Base-by-base conservation (phyloP, 805 yeast species). In the Wickerhamiella vanderwaltii region DNA sequence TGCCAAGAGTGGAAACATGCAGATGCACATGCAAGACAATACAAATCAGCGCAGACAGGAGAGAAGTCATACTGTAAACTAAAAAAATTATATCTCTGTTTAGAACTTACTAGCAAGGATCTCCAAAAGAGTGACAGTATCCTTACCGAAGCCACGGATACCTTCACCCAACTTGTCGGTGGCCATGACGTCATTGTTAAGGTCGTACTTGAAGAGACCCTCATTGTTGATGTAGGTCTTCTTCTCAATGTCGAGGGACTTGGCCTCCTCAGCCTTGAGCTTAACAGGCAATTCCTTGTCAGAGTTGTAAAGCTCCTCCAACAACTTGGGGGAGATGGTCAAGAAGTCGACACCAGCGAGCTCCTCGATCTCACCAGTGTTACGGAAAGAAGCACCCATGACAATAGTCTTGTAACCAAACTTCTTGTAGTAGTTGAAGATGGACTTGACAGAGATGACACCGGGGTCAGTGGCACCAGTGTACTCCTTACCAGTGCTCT, bases 371-470 rank as follows among this genome's bases (percentile, higher is more conserved):
- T 88, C 98, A 54, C 86, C 95, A 49, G 70, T 66, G 73, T 87
- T 91, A 78, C 99, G 88, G 86, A 91, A 88, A 46, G 97, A 88
- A 47, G 99, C 99, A 68, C 98, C 99, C 99, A 91, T 91, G 61
- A 91, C 97, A 62, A 91, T 87, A 64, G 99, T 91, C 58, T 88
- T 74, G 78, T 91, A 91, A 56, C 79, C 88, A 67, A 66, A 84
- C 71, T 88, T 88, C 79, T 91, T 91, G 82, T 91, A 91, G 78
- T 91, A 91, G 81, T 87, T 82, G 83, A 64, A 91, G 66, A 91
- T 91, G 48, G 61, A 63, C 67, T 77, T 79, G 56, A 91, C 98
- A 32, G 95, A 84, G 39, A 69, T 40, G 48, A 91, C 97, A 80
- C 99, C 99, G 53, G 99, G 98, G 67, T 91, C 97, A 51, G 76